A percentile compares a stretch with the other conserved stretches of the same genome.
Conservation (phyloP, 2,329 filamentous ascomycete genomes). For the Neofusicoccum kwambonambiense region DNA sequence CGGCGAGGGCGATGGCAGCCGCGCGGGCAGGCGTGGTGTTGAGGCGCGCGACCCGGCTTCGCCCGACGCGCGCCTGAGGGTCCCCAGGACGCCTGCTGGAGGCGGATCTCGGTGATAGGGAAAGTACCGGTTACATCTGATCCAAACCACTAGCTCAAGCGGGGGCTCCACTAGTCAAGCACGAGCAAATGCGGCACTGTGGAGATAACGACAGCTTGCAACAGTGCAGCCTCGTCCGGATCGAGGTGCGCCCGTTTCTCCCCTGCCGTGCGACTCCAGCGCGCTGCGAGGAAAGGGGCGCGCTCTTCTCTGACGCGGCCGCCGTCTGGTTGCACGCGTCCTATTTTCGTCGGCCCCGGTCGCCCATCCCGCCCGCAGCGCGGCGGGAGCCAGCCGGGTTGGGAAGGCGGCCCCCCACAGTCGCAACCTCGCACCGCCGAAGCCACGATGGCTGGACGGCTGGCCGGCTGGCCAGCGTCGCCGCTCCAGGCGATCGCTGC, state of each 20-base stretch:
- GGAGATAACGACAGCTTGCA: conserved; percentile 16
- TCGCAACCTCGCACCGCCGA: not conserved
- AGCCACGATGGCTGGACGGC: not conserved
- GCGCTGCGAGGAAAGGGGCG: conserved; percentile 1
- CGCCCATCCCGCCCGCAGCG: conserved; percentile 5
- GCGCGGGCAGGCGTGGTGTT: conserved; percentile 6
- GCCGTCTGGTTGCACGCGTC: not conserved
- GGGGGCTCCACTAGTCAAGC: conserved; percentile 16
- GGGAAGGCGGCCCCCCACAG: conserved; percentile 3
- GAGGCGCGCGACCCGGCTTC: conserved; percentile 11
- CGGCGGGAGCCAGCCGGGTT: conserved; percentile 5
- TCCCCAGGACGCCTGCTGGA: not conserved
- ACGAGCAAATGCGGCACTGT: conserved; percentile 18
- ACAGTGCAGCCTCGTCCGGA: conserved; percentile 13
- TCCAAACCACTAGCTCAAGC: conserved; percentile 12
- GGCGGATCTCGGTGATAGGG: conserved; percentile 14
- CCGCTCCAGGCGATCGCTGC: not conserved
- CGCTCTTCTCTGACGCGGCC: not conserved
- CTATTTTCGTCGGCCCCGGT: conserved; percentile 11
- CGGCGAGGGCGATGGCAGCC: not conserved
- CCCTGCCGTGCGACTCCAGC: conserved; percentile 11
- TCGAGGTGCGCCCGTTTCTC: conserved; percentile 13
- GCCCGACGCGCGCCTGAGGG: not conserved
- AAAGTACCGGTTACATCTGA: conserved; percentile 10
- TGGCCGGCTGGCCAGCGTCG: not conserved